Base-by-base conservation (phyloP, 441 rosid species). In the Erodium trifolium region DNA sequence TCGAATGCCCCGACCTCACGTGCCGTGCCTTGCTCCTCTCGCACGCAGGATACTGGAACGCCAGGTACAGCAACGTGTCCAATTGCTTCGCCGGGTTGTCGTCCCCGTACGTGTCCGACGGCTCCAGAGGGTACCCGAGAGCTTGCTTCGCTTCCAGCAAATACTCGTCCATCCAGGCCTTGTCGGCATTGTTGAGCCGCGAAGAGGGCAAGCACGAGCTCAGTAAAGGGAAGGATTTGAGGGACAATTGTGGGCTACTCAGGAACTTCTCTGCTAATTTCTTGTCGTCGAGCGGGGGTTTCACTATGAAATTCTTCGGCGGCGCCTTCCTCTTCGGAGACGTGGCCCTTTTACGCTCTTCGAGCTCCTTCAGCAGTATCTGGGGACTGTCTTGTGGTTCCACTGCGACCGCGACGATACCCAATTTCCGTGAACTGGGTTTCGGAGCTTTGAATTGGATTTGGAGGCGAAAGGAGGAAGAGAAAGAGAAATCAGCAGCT, bases 81-180 rank as follows among this genome's bases (percentile, higher is more conserved):
- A 93, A 93, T 70, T 93, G 99, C 75, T 89, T 91, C 3, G 96
- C 99, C 0, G 97, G 99, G 72, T 91, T 93, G 75, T 93, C 97
- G 65, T 91, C 97, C 12, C 81, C 90, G 39, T 80, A 67, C 2
- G 63, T 70, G 2, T 87, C 89, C 0, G 91, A 88, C 9, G 88
- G 86, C 62, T 89, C 95, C 1, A 93, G 70, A 19, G 93, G 86
- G 66, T 93, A 93, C 4, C 96, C 99, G 12, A 93, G 74, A 2
- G 99, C 97, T 68, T 91, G 99, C 79, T 93, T 93, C 3, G 92
- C 97, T 72, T 93, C 97, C 1, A 91, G 86, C 68, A 89, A 75
- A 80, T 85, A 90, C 85, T 93, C 96, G 31, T 88, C 96, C 16
- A 93, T 89, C 99, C 99, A 93, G 1, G 90, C 86, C 43, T 77